Evolutionary conservation across 768 basidiomycete genomes (phyloP).

Genomic region (Panus rudis): DNA sequence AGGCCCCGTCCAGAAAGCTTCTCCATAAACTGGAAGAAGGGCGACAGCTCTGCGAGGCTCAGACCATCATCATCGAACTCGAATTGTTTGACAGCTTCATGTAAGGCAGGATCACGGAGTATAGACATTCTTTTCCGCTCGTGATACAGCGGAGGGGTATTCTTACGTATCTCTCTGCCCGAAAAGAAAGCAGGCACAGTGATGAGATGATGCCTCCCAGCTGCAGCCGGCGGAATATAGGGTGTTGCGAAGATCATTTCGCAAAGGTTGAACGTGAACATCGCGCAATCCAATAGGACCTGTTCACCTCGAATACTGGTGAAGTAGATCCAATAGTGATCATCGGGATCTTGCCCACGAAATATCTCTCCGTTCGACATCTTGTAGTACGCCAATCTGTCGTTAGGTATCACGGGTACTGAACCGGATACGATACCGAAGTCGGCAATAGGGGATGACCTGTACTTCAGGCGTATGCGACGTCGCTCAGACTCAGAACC

Average conservation of each 20-base stretch:
- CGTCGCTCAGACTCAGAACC: constrained; percentile 8
- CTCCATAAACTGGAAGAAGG: constrained; percentile 2
- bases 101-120: background rate
- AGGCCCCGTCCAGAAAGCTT: constrained; percentile 1
- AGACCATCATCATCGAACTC: background rate
- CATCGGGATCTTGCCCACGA: constrained; percentile 34
- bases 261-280: constrained; percentile 39
- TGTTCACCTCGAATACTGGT: constrained; percentile 35
- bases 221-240: background rate
- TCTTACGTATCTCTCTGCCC: background rate
- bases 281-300: constrained; percentile 32
- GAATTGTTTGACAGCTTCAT: background rate
- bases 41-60: background rate
- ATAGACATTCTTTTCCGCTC: background rate
- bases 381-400: constrained; percentile 30
- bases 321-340: constrained; percentile 48
- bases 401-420: constrained; percentile 26
- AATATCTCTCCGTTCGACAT: constrained; percentile 16
- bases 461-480: constrained; percentile 30
- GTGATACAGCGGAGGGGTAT: background rate
- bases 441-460: constrained; percentile 35
- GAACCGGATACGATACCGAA: constrained; percentile 37
- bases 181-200: background rate
- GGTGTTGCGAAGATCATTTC: constrained; percentile 8
- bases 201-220: background rate